Evolutionary conservation across 345 rosid species (phyloP).

Genomic region (Salix udensis): DNA sequence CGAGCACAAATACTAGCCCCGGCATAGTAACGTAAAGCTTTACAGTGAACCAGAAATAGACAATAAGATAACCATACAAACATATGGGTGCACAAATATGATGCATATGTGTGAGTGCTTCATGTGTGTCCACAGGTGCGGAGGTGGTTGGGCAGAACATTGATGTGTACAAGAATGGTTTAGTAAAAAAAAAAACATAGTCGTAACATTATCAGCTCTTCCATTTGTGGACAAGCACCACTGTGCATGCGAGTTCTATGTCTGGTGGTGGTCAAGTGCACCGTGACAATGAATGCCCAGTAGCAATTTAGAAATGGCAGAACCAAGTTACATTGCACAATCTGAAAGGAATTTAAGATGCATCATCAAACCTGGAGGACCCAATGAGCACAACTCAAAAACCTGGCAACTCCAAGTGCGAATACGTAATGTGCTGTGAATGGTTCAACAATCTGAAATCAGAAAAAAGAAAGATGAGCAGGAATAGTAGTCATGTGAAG

Average conservation of each 20-base stretch:
- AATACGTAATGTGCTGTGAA: slow-evolving; percentile 35
- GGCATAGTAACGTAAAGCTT: neutral
- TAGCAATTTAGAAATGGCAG: neutral
- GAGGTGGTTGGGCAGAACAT: neutral
- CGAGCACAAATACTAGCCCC: neutral
- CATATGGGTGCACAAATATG: neutral
- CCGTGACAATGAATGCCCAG: neutral
- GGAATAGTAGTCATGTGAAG: neutral
- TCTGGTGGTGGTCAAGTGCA: neutral
- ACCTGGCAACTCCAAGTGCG: slow-evolving; percentile 31
- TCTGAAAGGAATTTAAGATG: neutral
- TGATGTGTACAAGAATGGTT: neutral
- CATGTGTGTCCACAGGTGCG: no score
- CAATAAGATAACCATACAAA: neutral
- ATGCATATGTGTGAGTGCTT: no score
- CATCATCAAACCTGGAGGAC: slow-evolving; percentile 23
- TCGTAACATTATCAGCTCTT: neutral
- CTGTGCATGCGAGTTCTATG: neutral
- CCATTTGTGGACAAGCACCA: neutral
- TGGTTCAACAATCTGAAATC: slow-evolving; percentile 30
- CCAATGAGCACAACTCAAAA: slow-evolving; percentile 32
- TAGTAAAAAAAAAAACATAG: no score
- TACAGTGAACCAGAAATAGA: no score
- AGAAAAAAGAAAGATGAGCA: neutral
- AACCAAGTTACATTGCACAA: neutral